Conservation (phyloP, 192 early-diverging fungal species). For the Gonapodya sp. region DNA sequence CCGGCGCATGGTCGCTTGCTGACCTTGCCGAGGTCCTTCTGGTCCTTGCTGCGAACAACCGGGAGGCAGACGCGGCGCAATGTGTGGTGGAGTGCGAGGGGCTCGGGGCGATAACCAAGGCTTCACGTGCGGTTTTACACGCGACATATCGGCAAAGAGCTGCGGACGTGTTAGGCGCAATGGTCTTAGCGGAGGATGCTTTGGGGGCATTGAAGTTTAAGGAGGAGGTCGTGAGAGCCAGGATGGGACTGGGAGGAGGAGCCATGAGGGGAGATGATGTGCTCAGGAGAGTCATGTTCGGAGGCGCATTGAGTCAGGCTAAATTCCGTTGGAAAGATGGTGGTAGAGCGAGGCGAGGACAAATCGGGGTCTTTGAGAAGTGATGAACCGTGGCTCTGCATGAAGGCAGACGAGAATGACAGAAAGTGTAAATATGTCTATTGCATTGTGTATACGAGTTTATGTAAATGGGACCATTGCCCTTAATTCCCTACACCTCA, state of each 20-base stretch:
- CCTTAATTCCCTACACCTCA: background rate
- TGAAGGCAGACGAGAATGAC: background rate
- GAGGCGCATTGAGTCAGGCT: background rate
- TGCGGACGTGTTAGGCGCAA: background rate
- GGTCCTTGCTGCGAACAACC: background rate
- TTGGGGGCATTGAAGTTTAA: background rate
- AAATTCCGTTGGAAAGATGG: background rate
- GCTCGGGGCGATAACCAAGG: background rate
- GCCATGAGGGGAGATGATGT: background rate
- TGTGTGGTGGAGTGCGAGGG: background rate
- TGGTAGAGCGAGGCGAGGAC: background rate
- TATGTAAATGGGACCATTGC: no score
- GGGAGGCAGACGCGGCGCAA: background rate
- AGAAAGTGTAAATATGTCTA: background rate
- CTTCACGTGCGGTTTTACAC: background rate
- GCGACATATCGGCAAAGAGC: background rate
- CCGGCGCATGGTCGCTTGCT: background rate
- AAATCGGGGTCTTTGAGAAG: background rate
- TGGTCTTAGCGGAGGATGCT: background rate
- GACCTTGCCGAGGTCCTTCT: background rate
- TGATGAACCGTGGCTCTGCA: no score
- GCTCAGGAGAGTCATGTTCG: background rate
- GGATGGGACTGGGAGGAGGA: background rate
- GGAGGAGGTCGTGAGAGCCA: background rate
- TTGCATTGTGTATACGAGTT: no score